phyloP scores from a whole-genome alignment of 306 rosid genomes.

The Quercus bicolor region DNA sequence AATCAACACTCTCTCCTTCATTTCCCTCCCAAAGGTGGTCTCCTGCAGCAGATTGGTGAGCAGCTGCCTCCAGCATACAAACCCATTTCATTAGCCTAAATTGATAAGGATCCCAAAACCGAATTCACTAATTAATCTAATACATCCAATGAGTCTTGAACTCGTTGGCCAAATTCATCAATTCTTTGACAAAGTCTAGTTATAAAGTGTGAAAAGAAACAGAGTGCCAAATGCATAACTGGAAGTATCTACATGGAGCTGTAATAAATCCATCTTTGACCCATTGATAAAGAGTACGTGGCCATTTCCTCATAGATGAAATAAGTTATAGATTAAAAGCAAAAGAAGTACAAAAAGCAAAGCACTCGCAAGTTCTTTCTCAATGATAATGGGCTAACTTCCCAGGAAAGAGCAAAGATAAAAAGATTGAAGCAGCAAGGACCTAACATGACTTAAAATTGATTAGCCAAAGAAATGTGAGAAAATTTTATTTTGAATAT shows the following conservation, averaged over 20 bases:
- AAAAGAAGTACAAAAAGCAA: background rate
- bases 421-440: background rate
- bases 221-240: background rate
- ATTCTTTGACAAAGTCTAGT: background rate
- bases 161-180: background rate
- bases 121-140: background rate
- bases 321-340: background rate
- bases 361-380: background rate
- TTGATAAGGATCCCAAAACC: background rate
- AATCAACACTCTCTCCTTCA: no score
- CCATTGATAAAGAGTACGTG: background rate
- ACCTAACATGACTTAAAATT: background rate
- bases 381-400: background rate
- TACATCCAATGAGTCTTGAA: background rate
- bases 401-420: background rate
- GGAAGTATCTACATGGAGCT: background rate
- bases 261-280: background rate
- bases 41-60: no score
- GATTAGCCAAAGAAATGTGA: background rate
- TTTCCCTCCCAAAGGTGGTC: no score
- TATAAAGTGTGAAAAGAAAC: background rate
- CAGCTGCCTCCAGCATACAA: no score
- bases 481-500: background rate
- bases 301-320: background rate
- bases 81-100: background rate